Base-by-base conservation (phyloP, 768 basidiomycete genomes). In the Collybia sordida region DNA sequence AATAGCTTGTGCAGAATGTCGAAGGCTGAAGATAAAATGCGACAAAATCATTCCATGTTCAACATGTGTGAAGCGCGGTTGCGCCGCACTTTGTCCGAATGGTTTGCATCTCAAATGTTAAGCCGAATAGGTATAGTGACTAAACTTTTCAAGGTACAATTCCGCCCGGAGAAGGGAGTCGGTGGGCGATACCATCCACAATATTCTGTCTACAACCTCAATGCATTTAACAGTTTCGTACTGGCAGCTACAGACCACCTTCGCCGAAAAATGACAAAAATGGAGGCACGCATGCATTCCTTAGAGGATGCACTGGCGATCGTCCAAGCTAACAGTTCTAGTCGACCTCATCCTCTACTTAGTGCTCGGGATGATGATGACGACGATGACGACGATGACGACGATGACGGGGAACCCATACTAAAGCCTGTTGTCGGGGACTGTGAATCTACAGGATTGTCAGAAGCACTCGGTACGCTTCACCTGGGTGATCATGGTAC, bases 231-330 rank as follows among this genome's bases (percentile, higher is more conserved):
- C 50, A 80, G 79, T 40, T 81, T 81, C 52, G 79, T 82, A 8
- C 57, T 75, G 12, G 75, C 74, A 2, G 80, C 79, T 7, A 77
- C 78, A 27, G 79, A 78, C 49, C 79, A 78, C 58, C 71, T 82
- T 24, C 73, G 70, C n/a, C 65, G 68, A 42, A 78, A 77, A 62
- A 62, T 78, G 40, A 53, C 60, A 14, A 70, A 65, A 45, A 64
- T 81, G 62, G 75, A 80, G 51, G 72, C 74, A 6, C 71, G 80
- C 1, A 79, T 80, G 72, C 75, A 70, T 52, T 72, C 73, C 2
- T 66, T 83, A 18, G 81, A 84, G 59, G 79, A 80, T 55, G 81
- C 79, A 15, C 59, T 82, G 17, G 74, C 74, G 19, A 78, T 79
- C 24, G 59, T 75, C 18, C 72, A 80, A 43, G 56, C 67, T 21